Evolutionary conservation across 495 filamentous ascomycete species (phyloP).

Genomic region (Tuber umbilicatum): DNA sequence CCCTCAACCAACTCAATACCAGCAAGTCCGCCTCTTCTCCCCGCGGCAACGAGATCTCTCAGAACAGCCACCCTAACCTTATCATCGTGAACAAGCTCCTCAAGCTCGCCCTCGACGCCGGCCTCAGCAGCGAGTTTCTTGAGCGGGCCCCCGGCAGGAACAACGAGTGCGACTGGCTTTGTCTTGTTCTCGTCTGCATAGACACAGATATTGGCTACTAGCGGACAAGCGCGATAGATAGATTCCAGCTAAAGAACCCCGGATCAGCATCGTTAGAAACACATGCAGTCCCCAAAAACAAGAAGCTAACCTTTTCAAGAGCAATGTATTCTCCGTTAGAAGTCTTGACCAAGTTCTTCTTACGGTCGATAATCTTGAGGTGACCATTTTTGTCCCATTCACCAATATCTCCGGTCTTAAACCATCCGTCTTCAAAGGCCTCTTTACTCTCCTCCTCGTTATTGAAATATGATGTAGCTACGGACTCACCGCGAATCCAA

Average conservation of each 20-base stretch:
- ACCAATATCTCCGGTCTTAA: constrained; percentile 92
- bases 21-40: constrained; percentile 67
- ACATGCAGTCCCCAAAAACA: neutral
- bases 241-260: constrained; percentile 61
- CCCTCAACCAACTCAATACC: constrained; percentile 91
- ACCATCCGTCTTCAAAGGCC: constrained; percentile 77
- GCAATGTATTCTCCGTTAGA: constrained; percentile 96
- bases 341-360: constrained; percentile 98
- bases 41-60: constrained; percentile 70
- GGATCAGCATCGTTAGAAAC: neutral
- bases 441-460: constrained; percentile 78
- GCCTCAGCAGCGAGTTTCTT: constrained; percentile 74
- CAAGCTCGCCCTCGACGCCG: constrained; percentile 64
- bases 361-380: constrained; percentile 84
- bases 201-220: constrained; percentile 93
- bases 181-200: constrained; percentile 73
- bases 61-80: constrained; percentile 73
- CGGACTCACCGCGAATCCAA: constrained; percentile 76
- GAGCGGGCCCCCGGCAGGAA: constrained; percentile 74
- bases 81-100: constrained; percentile 75
- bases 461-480: constrained; percentile 70
- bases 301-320: constrained; percentile 61
- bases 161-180: constrained; percentile 93
- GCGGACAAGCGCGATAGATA: constrained; percentile 74
- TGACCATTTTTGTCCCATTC: constrained; percentile 79